Evolutionary conservation across 805 yeast genomes (phyloP), one percentile per base, ranked within the genome.

Genomic region (Myxozyma neotropica): DNA sequence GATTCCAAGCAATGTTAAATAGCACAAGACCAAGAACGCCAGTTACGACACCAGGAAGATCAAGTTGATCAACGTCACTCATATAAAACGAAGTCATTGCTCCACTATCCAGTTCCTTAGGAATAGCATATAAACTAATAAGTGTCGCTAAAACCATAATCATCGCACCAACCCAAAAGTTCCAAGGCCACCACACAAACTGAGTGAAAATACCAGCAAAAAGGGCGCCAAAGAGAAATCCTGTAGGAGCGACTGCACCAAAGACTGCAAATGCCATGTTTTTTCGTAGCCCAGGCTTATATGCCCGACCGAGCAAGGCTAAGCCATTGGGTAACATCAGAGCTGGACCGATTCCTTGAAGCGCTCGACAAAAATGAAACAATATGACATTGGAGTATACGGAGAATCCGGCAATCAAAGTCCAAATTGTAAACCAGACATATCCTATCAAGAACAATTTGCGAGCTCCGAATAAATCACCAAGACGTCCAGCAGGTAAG

Each of bases 1-100:
- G 91, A 67, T 85, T 87, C 83, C 89, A 83, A 1, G 83, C 82
- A 69, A 87, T 83, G 65, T 85, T 87, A 70, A 88, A 76, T 35
- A 88, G 69, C 1, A 86, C 77, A 49, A 88, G 71, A 0, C 89
- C 89, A 4, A 74, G 58, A 3, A 87, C 80, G 2, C 89, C 92
- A 13, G 82, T 59, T 0, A 73, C 17, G 0, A 86, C 75, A n/a
- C 90, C 90, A 5, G 72, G 57, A 73, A 79, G 77, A 67, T 83
- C 86, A 73, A 82, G 79, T 7, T 50, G 15, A n/a, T 24, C 43
- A 12, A 40, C 19, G 17, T 33, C 53, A 13, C 17, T 17, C 13
- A 24, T 19, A 13, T 48, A 48, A 21, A 52, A 64, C 82, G 76
- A 10, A 1, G 38, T 27, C 7, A 47, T 4, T 24, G 40, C 58